Evolutionary conservation across 2,329 filamentous ascomycete genomes (phyloP).

Genomic region (Coniella lustricola): DNA sequence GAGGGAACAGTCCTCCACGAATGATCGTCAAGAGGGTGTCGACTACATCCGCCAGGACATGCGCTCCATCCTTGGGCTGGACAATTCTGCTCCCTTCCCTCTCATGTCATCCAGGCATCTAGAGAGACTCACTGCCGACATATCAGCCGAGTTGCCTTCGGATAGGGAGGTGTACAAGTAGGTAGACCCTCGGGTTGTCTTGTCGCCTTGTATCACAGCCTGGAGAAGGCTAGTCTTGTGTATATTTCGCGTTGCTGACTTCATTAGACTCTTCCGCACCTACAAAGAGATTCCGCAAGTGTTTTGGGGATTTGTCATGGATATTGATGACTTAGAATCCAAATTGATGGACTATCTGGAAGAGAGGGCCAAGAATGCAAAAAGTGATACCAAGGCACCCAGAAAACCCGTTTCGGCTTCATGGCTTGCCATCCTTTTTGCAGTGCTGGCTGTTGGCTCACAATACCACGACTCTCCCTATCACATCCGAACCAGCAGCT

Average conservation of each 20-base stretch:
- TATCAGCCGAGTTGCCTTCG: slow-evolving; percentile 54
- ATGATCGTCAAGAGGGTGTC: slow-evolving; percentile 43
- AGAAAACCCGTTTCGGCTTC: slow-evolving; percentile 50
- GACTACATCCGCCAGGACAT: slow-evolving; percentile 56
- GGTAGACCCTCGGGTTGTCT: slow-evolving; percentile 20
- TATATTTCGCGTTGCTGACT: background rate
- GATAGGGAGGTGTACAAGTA: slow-evolving; percentile 62
- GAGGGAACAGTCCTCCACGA: slow-evolving; percentile 51
- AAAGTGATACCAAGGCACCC: slow-evolving; percentile 35
- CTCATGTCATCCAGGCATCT: slow-evolving; percentile 59
- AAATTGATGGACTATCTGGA: slow-evolving; percentile 60
- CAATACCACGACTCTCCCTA: slow-evolving; percentile 61
- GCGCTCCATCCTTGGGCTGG: slow-evolving; percentile 57
- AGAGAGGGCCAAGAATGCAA: slow-evolving; percentile 49
- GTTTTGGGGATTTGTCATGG: slow-evolving; percentile 62
- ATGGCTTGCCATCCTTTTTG: slow-evolving; percentile 60
- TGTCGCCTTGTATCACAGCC: background rate
- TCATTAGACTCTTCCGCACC: slow-evolving; percentile 50
- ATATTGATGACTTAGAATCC: slow-evolving; percentile 58
- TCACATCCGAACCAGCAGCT: slow-evolving; percentile 51
- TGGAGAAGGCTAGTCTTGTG: background rate
- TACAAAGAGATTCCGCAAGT: slow-evolving; percentile 62
- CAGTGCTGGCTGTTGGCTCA: slow-evolving; percentile 57
- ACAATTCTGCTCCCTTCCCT: slow-evolving; percentile 60
- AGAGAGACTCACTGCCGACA: slow-evolving; percentile 52